Evolutionary conservation across 2,329 filamentous ascomycete genomes (phyloP).

Genomic region (Zasmidium citrigriseum): DNA sequence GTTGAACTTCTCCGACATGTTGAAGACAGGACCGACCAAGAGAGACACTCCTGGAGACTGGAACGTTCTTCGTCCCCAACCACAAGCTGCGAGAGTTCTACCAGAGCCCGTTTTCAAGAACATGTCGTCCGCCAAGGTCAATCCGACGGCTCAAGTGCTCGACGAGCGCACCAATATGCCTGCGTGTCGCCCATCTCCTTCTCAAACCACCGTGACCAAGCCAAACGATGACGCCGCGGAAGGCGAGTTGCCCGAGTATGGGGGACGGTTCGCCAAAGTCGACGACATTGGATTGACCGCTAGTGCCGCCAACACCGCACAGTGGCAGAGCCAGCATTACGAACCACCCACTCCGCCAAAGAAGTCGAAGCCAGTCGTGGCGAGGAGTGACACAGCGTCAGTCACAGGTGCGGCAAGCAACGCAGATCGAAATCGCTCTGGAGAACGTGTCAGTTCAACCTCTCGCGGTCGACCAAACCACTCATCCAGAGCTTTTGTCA

Average conservation of each 20-base stretch:
- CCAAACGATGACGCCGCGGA: background rate
- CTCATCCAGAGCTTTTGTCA: background rate
- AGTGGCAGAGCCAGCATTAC: constrained; percentile 12
- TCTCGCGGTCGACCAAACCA: too few species aligned
- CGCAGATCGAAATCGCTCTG: too few species aligned
- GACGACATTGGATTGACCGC: constrained; percentile 17
- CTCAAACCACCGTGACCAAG: background rate
- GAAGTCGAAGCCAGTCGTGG: background rate
- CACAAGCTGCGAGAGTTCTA: constrained; percentile 4
- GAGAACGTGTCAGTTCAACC: too few species aligned
- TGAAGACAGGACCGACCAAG: background rate
- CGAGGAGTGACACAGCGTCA: background rate
- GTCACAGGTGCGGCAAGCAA: too few species aligned
- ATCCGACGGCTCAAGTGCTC: constrained; percentile 1
- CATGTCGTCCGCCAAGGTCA: constrained; percentile 7
- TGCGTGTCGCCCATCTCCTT: background rate
- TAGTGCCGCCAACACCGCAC: constrained; percentile 8
- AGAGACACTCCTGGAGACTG: background rate
- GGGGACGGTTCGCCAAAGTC: constrained; percentile 10
- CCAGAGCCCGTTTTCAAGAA: too few species aligned
- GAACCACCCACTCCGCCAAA: background rate
- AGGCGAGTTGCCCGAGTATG: constrained; percentile 4
- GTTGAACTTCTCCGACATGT: background rate
- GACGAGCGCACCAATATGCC: constrained; percentile 7
- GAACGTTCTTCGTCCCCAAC: background rate